These are phyloP conservation scores for Byssothecium circinans DNA, from an alignment of 2,329 filamentous ascomycete species.

Conservation along the genomic window DNA sequence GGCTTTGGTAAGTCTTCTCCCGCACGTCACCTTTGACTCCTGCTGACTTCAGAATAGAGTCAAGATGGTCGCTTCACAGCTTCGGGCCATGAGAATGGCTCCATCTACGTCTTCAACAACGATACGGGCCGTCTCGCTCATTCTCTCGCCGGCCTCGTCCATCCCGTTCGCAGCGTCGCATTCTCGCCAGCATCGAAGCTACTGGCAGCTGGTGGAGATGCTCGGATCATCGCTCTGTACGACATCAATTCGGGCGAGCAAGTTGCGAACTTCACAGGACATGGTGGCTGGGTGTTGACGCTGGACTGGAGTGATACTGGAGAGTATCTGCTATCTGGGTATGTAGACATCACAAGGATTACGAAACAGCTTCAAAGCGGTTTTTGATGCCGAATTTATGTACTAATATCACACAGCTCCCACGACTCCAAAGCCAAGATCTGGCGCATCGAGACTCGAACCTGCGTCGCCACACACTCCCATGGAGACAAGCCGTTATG, in stretches of 20 bases:
- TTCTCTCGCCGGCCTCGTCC: conserved; percentile 81
- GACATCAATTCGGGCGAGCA: conserved; percentile 92
- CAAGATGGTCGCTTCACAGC: conserved; percentile 82
- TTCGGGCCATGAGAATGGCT: conserved; percentile 89
- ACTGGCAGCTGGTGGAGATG: conserved; percentile 87
- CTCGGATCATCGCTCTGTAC: conserved; percentile 85
- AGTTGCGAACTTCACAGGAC: conserved; percentile 78
- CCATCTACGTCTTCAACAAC: conserved; percentile 94
- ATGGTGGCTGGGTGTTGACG: conserved; percentile 84
- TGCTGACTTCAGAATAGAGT: conserved; percentile 49
- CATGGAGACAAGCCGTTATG: conserved; percentile 65
- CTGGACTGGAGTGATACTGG: conserved; percentile 93
- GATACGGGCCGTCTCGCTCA: conserved; percentile 82
- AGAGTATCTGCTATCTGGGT: conserved; percentile 85
- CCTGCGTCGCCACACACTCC: conserved; percentile 89
- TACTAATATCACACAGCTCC: conserved; percentile 49
- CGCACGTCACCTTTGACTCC: not conserved
- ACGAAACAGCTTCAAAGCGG: too few relatives aligned
- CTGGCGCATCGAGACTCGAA: conserved; percentile 83
- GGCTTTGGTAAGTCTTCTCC: conserved; percentile 61
- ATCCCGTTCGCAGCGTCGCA: conserved; percentile 79
- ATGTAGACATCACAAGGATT: conserved; percentile 23
- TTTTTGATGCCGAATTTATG: not conserved
- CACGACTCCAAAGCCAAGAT: conserved; percentile 96
- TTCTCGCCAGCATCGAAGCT: conserved; percentile 86